Base-by-base conservation (phyloP, 305 asterid genomes). In the Fraxinus angustifolia region DNA sequence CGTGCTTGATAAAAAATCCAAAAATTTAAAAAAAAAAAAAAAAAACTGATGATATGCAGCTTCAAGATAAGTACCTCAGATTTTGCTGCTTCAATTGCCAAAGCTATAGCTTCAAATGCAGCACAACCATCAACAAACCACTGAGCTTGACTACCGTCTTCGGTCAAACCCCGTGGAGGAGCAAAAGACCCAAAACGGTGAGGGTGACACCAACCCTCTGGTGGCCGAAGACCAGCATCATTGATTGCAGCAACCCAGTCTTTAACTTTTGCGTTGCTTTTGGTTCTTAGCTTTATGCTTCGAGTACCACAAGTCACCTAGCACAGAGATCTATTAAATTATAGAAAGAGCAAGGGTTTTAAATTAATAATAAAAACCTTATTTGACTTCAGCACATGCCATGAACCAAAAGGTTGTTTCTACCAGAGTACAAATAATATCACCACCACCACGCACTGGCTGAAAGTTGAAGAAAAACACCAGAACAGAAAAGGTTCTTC, bases 131-230 rank as follows among this genome's bases (percentile, higher is more conserved):
- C 99, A 81, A 96, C 91, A 87, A 93, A 96, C 99, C 99, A 96
- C 87, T 94, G 99, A 84, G 95, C 99, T 86, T 93, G 92, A 88
- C 98, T 96, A 71, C 88, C 88, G 86, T 96, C 99, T 60, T 91
- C 98, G 33, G 87, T 90, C 90, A 96, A 89, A 70, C 98, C 99
- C 82, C 99, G 89, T 26, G 97, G 99, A 88, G 99, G 98, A 85
- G 98, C 98, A 93, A 89, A 96, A 78, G 99, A 94, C 68, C 97
- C 98, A 88, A 92, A 96, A 33, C 98, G 96, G 86, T 96, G 99
- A 67, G 98, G 97, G 86, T 96, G 97, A 85, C 99, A 96, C 99
- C 99, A 96, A 82, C 98, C 99, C 89, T 96, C 99, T 42, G 97
- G 97, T 42, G 98, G 97, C 86, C 91, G 93, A 89, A 94, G 95